Conservation (phyloP, 768 basidiomycete genomes). For the Leccinum ochraceum region DNA sequence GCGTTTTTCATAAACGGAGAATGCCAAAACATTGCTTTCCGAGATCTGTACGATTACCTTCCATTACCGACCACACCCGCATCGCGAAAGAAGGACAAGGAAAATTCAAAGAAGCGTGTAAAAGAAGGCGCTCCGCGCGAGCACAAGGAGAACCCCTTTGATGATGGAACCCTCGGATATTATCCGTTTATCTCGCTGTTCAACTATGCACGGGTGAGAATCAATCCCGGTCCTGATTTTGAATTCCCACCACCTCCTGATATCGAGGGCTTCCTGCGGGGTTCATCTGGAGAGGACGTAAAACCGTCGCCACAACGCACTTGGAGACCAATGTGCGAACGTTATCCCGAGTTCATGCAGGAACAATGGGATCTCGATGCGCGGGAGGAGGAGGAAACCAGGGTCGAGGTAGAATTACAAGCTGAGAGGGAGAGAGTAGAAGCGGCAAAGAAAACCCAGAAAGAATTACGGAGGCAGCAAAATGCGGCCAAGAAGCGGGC, state of each 20-base stretch:
- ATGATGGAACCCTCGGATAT: constrained; percentile 95
- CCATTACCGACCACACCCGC: constrained; percentile 69
- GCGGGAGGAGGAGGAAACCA: constrained; percentile 73
- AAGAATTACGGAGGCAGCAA: constrained; percentile 50
- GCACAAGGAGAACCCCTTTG: constrained; percentile 81
- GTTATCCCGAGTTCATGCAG: constrained; percentile 80
- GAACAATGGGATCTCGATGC: constrained; percentile 81
- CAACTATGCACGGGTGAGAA: constrained; percentile 78
- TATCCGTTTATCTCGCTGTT: constrained; percentile 94
- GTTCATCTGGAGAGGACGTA: constrained; percentile 34
- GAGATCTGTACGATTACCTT: constrained; percentile 86
- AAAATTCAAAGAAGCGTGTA: constrained; percentile 52
- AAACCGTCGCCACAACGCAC: constrained; percentile 37
- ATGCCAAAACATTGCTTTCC: constrained; percentile 80
- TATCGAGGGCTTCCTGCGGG: constrained; percentile 62
- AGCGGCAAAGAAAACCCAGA: constrained; percentile 39
- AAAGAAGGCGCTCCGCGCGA: constrained; percentile 66
- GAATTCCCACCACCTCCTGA: constrained; percentile 77
- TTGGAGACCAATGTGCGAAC: constrained; percentile 82
- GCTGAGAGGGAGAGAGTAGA: constrained; percentile 47
- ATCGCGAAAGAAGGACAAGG: constrained; percentile 60
- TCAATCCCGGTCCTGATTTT: constrained; percentile 92
- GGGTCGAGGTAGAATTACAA: constrained; percentile 41
- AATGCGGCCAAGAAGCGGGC: constrained; percentile 53
- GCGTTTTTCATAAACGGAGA: constrained; percentile 94